A percentile compares a stretch with the other conserved stretches of the same genome.
phyloP scores from a whole-genome alignment of 78 protist genomes.

The Dictyostelium firmibasis region DNA sequence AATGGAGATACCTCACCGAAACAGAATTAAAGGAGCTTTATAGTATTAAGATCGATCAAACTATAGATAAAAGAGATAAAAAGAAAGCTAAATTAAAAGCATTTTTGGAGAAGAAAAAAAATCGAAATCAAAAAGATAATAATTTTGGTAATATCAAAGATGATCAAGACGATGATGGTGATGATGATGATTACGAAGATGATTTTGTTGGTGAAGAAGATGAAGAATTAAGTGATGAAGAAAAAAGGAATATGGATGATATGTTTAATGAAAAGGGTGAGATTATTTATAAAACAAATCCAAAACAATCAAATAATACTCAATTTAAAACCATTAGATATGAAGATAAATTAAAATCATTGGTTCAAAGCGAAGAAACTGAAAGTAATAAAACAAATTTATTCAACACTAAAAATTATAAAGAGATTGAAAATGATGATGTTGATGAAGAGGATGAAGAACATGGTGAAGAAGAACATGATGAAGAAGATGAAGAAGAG shows the following conservation, averaged over 20 bases:
- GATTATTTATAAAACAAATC: neutral
- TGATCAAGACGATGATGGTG: neutral
- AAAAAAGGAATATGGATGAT: neutral
- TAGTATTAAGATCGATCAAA: neutral
- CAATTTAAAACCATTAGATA: neutral
- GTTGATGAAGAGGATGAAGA: neutral
- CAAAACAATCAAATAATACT: neutral
- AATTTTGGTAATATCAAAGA: too few relatives aligned
- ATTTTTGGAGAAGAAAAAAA: neutral
- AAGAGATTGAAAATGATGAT: neutral
- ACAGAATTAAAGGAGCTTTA: slow-evolving; percentile 21
- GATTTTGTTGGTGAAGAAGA: neutral
- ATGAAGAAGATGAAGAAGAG: neutral
- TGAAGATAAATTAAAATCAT: neutral
- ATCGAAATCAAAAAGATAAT: too few relatives aligned
- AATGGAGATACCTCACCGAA: slow-evolving; percentile 41
- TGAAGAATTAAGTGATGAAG: neutral
- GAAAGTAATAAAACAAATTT: neutral
- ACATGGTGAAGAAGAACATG: neutral
- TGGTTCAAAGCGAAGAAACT: neutral
- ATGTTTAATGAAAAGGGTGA: slow-evolving; percentile 1
- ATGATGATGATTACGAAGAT: neutral
- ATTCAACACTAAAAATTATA: neutral
- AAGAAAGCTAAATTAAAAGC: neutral
- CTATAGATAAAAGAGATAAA: neutral